A percentile compares a stretch with the other conserved stretches of the same genome.
These are phyloP conservation scores for Fraxinus sp. DNA, from an alignment of 305 asterid species.

Conservation along the genomic window DNA sequence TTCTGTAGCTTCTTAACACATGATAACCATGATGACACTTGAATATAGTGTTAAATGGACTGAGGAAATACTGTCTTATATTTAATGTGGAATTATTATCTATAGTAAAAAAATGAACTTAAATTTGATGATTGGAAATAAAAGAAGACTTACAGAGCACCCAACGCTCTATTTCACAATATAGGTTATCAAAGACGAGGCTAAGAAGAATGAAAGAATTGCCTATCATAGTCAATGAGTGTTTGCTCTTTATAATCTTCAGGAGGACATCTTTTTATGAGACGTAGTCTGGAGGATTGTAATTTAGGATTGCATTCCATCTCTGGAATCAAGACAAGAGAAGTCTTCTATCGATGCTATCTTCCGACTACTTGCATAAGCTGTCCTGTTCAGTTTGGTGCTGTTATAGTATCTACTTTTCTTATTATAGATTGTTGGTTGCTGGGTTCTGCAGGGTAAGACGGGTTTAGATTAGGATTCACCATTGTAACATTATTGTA, in stretches of 20 bases:
- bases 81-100: not conserved
- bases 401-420: not conserved
- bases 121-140: not conserved
- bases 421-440: not conserved
- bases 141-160: not conserved
- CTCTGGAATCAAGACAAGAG: constrained; percentile 3
- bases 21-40: not conserved
- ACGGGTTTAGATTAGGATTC: not conserved
- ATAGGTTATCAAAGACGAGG: not conserved
- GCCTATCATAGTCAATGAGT: not conserved
- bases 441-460: not conserved
- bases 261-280: not conserved
- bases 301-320: not conserved
- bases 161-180: not conserved
- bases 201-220: not conserved
- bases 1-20: not conserved
- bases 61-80: not conserved
- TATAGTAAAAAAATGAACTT: not conserved
- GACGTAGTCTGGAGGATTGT: not conserved
- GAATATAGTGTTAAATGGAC: not conserved
- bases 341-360: not conserved
- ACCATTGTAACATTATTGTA: not conserved
- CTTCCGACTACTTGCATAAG: not conserved
- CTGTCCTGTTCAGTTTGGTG: not conserved
- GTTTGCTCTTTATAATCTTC: not conserved